These are phyloP conservation scores for Gossypium anomalum DNA, from an alignment of 345 rosid genomes.

Conservation along the genomic window DNA sequence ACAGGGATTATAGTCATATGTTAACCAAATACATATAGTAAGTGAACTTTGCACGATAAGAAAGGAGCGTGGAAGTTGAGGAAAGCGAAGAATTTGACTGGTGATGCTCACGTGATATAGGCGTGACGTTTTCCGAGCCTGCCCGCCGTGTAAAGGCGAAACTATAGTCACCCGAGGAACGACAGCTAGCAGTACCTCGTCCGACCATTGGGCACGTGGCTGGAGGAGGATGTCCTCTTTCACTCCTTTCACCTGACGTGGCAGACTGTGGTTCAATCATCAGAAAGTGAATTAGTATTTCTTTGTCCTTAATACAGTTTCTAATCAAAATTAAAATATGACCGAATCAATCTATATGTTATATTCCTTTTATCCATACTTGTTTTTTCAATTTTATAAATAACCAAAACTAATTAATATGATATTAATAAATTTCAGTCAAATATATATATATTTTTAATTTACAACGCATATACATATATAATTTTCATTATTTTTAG, in stretches of 20 bases:
- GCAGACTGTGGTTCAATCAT: background rate
- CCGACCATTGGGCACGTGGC: background rate
- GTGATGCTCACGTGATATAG: background rate
- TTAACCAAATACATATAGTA: too few relatives aligned
- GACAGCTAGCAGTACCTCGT: slow-evolving; percentile 7
- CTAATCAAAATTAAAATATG: background rate
- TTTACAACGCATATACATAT: too few relatives aligned
- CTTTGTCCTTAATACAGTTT: background rate
- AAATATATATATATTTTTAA: too few relatives aligned
- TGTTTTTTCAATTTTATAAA: too few relatives aligned
- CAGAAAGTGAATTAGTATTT: background rate
- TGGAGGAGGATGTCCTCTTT: background rate
- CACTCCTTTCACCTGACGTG: slow-evolving; percentile 27
- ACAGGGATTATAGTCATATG: too few relatives aligned
- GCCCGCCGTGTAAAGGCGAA: slow-evolving; percentile 1
- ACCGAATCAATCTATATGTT: too few relatives aligned
- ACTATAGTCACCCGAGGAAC: background rate
- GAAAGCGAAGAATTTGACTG: background rate
- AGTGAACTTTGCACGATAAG: background rate
- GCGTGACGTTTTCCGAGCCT: background rate
- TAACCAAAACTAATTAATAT: too few relatives aligned
- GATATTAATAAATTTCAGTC: too few relatives aligned
- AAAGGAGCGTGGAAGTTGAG: slow-evolving; percentile 1
- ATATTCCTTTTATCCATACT: too few relatives aligned
- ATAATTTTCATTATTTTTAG: too few relatives aligned